phyloP scores from a whole-genome alignment of 2,329 filamentous ascomycete species.

The Botryotinia calthae region DNA sequence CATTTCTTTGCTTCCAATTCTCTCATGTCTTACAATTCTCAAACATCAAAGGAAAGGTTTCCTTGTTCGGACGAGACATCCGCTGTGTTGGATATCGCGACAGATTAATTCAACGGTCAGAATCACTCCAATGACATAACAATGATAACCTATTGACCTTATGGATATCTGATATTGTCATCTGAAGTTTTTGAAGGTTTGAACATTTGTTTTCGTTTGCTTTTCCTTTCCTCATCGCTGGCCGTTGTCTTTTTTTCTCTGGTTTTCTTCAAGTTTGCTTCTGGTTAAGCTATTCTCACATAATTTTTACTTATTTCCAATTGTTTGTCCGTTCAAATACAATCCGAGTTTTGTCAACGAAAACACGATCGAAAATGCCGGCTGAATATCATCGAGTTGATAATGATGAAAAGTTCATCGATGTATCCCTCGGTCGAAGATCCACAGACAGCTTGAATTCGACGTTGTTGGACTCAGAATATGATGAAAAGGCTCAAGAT shows the following conservation, averaged over 20 bases:
- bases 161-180: background rate
- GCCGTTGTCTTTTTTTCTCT: background rate
- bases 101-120: background rate
- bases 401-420: conserved; percentile 32
- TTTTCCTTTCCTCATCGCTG: background rate
- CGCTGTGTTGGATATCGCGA: background rate
- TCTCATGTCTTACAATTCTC: background rate
- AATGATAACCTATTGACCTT: background rate
- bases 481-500: conserved; percentile 22
- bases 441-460: conserved; percentile 28
- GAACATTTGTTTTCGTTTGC: background rate
- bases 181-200: background rate
- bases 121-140: background rate
- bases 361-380: conserved; percentile 24
- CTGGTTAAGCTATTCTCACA: background rate
- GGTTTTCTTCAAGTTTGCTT: background rate
- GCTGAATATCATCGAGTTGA: conserved; percentile 34
- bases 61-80: background rate
- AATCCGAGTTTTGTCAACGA: background rate
- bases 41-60: background rate
- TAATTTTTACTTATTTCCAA: background rate
- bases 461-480: conserved; percentile 33
- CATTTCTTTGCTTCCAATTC: background rate
- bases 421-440: conserved; percentile 25
- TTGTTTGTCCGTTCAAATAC: background rate